Base-by-base conservation (phyloP, 1,284 basidiomycete species). In the Pisolithus thermaeus region DNA sequence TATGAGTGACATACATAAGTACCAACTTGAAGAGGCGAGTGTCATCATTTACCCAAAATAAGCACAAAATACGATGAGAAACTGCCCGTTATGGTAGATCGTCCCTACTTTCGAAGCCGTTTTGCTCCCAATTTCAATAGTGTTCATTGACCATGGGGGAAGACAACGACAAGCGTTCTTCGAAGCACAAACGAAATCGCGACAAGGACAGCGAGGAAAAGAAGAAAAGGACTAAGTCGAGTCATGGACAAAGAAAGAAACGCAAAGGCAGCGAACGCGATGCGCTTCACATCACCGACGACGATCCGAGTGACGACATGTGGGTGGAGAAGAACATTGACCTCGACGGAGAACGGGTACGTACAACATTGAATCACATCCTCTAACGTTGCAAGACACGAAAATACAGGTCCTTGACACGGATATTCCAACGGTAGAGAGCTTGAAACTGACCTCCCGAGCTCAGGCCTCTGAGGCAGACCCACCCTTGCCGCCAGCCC, bases 321-420 rank as follows among this genome's bases (percentile, higher is more conserved):
- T 93, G 92, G 91, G 79, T 88, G 36, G 90, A 93, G 70, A 92
- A 91, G 74, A 88, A 90, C 59, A 83, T 92, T 43, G 84, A 87
- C 62, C 81, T 84, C 70, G 84, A 84, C 43, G 83, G 85, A 16
- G 82, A 87, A 69, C 69, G 72, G 60, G 90, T 90, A 61, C 61
- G 80, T 73, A 8, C 16, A 14, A 23, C 37, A 30, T 8, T 46
- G n/a, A 39, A 14, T 1, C 22, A 42, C 46, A 38, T 38, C 23
- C 14, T 22, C 36, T 43, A 35, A 35, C 38, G 35, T 53, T 57
- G 36, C 56, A 37, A 18, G 43, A 47, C 49, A 14, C 22, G 40
- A 25, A 47, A 20, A 38, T 57, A 38, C 57, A 90, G 84, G 74
- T 78, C 32, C 71, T 89, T 42, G 79, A 83, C 36, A 77, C 80